Evolutionary conservation across 1,284 basidiomycete genomes (phyloP), one percentile per base, ranked within the genome.

Genomic region (Ceraceosorus guamensis): DNA sequence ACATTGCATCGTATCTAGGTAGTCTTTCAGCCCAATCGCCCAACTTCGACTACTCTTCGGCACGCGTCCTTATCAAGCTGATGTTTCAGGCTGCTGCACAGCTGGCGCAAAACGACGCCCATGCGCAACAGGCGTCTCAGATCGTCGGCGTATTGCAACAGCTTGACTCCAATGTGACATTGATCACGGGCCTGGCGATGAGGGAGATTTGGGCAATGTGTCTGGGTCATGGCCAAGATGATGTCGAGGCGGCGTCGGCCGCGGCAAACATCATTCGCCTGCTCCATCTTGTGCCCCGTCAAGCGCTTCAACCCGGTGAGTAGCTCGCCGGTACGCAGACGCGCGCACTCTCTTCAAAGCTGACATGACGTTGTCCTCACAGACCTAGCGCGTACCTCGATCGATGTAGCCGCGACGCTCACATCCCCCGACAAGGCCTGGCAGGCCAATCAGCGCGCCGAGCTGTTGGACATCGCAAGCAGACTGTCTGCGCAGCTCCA

Each of bases 331-430:
- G 4, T 5, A 24, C n/a, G 18, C 14, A 5, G 32, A 50, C 11
- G 30, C 46, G 2, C 14, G 35, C 30, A 24, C 24, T 24, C 24
- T 24, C 24, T 24, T 24, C 24, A 24, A 24, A 24, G 39, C 39
- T 41, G 16, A 41, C 16, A 11, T 16, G 39, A 11, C 39, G 11
- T 41, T 16, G 39, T 16, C 39, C 39, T 41, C 45, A 24, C 24
- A 52, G 60, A 66, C n/a, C 35, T 66, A 18, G 63, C 79, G 24
- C 51, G 61, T 2, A 70, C 75, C 7, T 70, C 71, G 3, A 53
- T 78, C 1, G 50, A 61, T 10, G 50, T 62, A 0, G 61, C 59
- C 14, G 65, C 67, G 7, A 65, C 61, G 6, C 58, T 69, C 6
- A 10, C 47, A 44, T 31, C 43, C 3, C 31, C 14, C n/a, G 31